Evolutionary conservation across 495 filamentous ascomycete genomes (phyloP).

Genomic region (Physcia stellaris): DNA sequence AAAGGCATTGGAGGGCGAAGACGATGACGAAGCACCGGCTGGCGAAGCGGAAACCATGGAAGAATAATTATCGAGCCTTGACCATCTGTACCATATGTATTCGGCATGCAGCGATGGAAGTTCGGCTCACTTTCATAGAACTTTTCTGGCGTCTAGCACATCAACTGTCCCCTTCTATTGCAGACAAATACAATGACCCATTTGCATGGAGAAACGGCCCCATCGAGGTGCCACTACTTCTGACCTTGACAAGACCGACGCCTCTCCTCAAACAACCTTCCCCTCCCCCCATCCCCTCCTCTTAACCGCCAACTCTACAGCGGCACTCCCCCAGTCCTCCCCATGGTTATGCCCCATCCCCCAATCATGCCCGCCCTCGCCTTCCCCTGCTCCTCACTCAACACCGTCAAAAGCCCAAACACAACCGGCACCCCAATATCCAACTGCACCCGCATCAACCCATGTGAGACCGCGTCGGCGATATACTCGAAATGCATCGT

Average conservation of each 20-base stretch:
- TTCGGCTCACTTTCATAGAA: too few species aligned
- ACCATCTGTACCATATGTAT: too few species aligned
- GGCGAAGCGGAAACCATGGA: slow-evolving; percentile 51
- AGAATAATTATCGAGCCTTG: too few species aligned
- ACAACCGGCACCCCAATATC: slow-evolving; percentile 80
- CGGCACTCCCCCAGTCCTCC: slow-evolving; percentile 69
- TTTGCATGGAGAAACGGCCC: slow-evolving; percentile 4
- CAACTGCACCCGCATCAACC: slow-evolving; percentile 85
- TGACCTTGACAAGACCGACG: too few species aligned
- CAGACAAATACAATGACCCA: too few species aligned
- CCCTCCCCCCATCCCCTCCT: slow-evolving; percentile 33
- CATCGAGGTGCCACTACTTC: slow-evolving; percentile 3
- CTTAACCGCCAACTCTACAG: slow-evolving; percentile 36
- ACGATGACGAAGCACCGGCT: slow-evolving; percentile 54
- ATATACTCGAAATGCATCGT: slow-evolving; percentile 99
- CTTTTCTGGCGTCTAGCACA: too few species aligned
- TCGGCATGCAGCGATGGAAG: too few species aligned
- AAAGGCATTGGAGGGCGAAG: slow-evolving; percentile 57
- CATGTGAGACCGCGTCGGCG: slow-evolving; percentile 75
- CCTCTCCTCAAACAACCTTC: slow-evolving; percentile 18
- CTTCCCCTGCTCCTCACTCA: slow-evolving; percentile 77
- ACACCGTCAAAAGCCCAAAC: slow-evolving; percentile 82
- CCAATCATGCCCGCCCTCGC: slow-evolving; percentile 64
- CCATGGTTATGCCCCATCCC: slow-evolving; percentile 63
- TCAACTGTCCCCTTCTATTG: too few species aligned